phyloP scores from a whole-genome alignment of 208 protist species.

The Wallacemonas rigidus region DNA sequence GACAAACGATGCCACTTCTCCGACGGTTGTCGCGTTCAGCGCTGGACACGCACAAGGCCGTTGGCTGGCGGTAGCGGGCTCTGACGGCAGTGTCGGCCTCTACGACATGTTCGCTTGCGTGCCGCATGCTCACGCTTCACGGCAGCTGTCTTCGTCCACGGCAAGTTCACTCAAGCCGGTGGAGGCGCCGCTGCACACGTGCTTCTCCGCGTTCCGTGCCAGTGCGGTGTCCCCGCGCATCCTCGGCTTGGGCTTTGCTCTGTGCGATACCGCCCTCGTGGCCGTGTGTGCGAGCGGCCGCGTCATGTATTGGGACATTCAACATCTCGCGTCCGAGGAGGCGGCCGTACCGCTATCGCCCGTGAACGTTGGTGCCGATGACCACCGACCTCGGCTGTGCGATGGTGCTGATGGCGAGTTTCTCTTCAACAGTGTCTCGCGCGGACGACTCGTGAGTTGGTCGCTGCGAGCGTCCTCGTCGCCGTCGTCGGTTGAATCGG shows the following conservation, averaged over 20 bases:
- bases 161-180: neutral
- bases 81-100: constrained; percentile 26
- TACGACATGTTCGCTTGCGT: constrained; percentile 25
- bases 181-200: constrained; percentile 10
- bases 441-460: neutral
- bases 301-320: constrained; percentile 23
- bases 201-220: constrained; percentile 15
- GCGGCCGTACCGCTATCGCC: neutral
- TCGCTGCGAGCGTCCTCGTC: neutral
- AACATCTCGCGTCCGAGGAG: neutral
- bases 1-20: neutral
- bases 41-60: neutral
- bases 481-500: neutral
- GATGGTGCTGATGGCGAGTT: constrained; percentile 15
- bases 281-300: constrained; percentile 11
- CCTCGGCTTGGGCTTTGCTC: constrained; percentile 21
- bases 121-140: constrained; percentile 7
- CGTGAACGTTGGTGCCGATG: neutral
- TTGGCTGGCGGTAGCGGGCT: constrained; percentile 32
- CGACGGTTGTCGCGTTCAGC: neutral
- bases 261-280: constrained; percentile 15
- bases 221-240: constrained; percentile 8
- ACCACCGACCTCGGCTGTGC: neutral
- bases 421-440: neutral
- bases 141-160: constrained; percentile 1